Base-by-base conservation (phyloP, 139 green algal genomes). In the Monoraphidium neglectum region DNA sequence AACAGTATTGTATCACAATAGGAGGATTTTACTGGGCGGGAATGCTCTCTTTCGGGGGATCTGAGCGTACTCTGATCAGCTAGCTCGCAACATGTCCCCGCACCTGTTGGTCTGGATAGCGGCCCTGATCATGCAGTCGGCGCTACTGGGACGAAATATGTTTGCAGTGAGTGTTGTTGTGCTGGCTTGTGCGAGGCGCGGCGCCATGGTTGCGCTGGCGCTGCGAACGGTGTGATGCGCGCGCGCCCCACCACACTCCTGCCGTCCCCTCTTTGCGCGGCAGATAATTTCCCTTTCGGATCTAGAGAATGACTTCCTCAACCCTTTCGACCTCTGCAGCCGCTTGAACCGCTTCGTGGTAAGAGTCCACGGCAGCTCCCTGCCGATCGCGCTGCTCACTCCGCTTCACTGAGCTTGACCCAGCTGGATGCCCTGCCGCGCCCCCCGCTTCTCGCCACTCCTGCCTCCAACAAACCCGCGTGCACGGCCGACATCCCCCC, bases 281-380 rank as follows among this genome's bases (percentile, higher is more conserved):
- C 83, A 94, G 84, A 81, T 97, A 5, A 90, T 97, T 26, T 88
- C 81, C 16, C 71, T 97, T 1, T 90, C 91, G 10, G 93, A 97
- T 63, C 74, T 97, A 18, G 93, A 97, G 63, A 90, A 91, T 33
- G 93, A 97, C 54, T 92, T 93, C 70, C 89, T 97, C 35, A 97
- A 97, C 68, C 93, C 93, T 0, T 94, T 94, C 67, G 93, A 97
- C 66, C 80, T 93, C 0, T 83, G 87, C 8, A 67, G 51, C 28
- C 87, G 78, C 30, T 75, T 96, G 51, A 97, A 97, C 80, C 71
- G 54, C 28, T 87, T 91, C 51, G 83, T 94, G 76, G 83, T 95
- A 30, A 71, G 89, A 15, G 32, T 70, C 23, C 28, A 23, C 5
- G 4, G 3, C 33, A 54, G 51, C 13, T 32, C 4, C 10, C 65